Evolutionary conservation across 2,329 filamentous ascomycete genomes (phyloP).

Genomic region (Colletotrichum chlorophyti): DNA sequence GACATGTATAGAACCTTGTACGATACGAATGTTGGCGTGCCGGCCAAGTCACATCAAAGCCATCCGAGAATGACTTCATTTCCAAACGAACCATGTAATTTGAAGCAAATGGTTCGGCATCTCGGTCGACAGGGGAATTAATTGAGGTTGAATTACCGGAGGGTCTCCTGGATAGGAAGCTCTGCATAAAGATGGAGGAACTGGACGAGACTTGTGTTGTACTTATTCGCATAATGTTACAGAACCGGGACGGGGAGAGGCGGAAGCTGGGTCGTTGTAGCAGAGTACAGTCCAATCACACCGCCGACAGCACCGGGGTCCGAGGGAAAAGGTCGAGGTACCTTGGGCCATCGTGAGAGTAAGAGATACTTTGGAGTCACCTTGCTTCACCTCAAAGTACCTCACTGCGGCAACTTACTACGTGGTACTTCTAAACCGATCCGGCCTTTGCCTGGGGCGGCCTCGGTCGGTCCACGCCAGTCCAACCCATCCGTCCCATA

Average conservation of each 20-base stretch:
- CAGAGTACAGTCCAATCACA: constrained; percentile 18
- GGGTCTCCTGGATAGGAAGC: not conserved
- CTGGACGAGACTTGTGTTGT: constrained; percentile 11
- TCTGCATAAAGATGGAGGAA: constrained; percentile 15
- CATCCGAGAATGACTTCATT: not conserved
- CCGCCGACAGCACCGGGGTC: constrained; percentile 10
- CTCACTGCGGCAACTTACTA: no score
- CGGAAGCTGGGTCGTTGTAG: constrained; percentile 23
- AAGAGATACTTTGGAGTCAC: no score
- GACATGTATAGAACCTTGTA: constrained; percentile 29
- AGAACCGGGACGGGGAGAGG: constrained; percentile 23
- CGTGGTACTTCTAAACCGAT: not conserved
- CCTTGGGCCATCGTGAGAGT: no score
- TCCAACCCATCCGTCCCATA: no score
- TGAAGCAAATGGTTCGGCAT: no score
- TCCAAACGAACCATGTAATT: not conserved
- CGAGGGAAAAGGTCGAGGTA: constrained; percentile 2
- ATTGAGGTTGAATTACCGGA: no score
- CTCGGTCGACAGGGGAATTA: no score
- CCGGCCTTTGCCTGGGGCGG: not conserved
- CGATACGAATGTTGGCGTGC: constrained; percentile 21
- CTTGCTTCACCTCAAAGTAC: not conserved
- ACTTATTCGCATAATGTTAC: constrained; percentile 27
- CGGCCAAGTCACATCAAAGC: not conserved
- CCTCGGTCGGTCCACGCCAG: not conserved